phyloP scores from a whole-genome alignment of 768 basidiomycete species.

The Mrakia hoshinonis region DNA sequence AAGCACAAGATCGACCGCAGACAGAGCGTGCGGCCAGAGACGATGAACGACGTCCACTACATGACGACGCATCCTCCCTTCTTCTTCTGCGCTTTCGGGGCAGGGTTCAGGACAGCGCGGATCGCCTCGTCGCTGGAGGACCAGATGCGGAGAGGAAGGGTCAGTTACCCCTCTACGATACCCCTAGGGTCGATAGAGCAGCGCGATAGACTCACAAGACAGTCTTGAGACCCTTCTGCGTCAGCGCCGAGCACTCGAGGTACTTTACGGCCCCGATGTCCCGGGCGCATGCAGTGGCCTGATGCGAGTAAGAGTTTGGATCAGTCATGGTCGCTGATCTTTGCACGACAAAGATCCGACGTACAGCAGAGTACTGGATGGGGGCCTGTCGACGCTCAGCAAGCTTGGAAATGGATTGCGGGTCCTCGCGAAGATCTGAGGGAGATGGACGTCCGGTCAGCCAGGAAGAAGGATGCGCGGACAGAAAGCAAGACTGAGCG shows the following conservation, averaged over 20 bases:
- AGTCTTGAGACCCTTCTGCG: slow-evolving; percentile 41
- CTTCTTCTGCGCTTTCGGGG: slow-evolving; percentile 36
- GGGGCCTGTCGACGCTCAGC: slow-evolving; percentile 39
- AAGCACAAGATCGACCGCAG: not conserved
- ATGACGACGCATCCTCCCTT: slow-evolving; percentile 37
- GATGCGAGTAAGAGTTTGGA: too few relatives aligned
- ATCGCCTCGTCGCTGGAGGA: slow-evolving; percentile 40
- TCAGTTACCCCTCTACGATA: not conserved
- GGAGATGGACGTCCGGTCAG: not conserved
- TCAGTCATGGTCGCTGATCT: not conserved
- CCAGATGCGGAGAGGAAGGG: not conserved
- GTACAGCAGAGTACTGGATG: slow-evolving; percentile 36
- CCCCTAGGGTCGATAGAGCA: not conserved
- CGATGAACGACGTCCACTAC: slow-evolving; percentile 26
- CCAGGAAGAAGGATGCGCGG: slow-evolving; percentile 22
- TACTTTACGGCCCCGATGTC: slow-evolving; percentile 26
- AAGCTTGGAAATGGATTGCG: slow-evolving; percentile 54
- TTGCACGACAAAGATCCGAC: slow-evolving; percentile 19
- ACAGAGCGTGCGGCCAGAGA: not conserved
- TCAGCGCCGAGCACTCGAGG: slow-evolving; percentile 35
- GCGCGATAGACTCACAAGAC: slow-evolving; percentile 34
- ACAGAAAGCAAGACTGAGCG: not conserved
- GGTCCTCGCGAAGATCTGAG: slow-evolving; percentile 84
- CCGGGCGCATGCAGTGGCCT: slow-evolving; percentile 16
- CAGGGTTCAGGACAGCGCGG: slow-evolving; percentile 38